Conservation (phyloP, 345 rosid genomes). For the Heritiera littoralis region DNA sequence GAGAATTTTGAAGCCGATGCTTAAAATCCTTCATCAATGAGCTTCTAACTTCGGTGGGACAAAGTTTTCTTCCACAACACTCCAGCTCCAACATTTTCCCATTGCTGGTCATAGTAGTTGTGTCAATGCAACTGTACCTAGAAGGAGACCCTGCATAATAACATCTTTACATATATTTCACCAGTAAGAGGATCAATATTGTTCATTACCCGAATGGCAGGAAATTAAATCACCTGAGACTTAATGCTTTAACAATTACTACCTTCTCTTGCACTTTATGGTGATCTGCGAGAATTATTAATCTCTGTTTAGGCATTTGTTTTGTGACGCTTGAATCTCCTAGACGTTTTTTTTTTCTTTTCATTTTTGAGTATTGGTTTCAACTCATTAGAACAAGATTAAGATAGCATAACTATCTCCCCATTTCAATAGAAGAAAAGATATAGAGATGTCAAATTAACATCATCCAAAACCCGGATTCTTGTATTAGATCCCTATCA, state of each 20-base stretch:
- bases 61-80: neutral
- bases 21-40: conserved; percentile 4
- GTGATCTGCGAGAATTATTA: neutral
- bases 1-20: conserved; percentile 42
- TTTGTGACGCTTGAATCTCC: neutral
- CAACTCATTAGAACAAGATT: neutral
- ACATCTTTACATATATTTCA: neutral
- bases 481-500: neutral
- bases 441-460: too few species aligned
- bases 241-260: neutral
- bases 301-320: neutral
- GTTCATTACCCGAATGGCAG: too few species aligned
- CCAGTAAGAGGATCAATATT: neutral
- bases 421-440: too few species aligned
- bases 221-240: neutral
- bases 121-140: neutral
- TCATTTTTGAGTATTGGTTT: neutral
- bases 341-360: neutral
- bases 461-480: too few species aligned
- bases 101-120: neutral
- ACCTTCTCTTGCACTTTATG: neutral
- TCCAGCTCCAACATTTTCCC: neutral
- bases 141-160: neutral
- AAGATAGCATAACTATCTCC: too few species aligned
- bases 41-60: neutral